Evolutionary conservation across 768 basidiomycete species (phyloP).

Genomic region (Boletus huronensis): DNA sequence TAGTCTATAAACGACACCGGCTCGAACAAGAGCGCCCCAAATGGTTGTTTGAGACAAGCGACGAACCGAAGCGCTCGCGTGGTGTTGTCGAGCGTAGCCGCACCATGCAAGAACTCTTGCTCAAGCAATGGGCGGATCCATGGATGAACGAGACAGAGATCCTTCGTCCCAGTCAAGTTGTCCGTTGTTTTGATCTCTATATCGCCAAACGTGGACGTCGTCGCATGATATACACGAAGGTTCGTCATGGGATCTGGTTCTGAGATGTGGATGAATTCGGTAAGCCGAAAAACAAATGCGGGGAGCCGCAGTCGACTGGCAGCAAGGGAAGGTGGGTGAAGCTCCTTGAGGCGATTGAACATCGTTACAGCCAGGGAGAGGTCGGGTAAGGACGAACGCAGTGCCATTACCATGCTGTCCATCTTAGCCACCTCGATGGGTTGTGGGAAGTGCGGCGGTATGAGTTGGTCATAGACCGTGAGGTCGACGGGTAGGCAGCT

Average conservation of each 20-base stretch:
- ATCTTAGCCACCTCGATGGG: neutral
- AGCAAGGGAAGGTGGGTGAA: neutral
- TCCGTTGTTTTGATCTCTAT: constrained; percentile 1
- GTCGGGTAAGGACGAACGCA: neutral
- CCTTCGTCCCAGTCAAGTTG: neutral
- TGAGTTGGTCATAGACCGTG: neutral
- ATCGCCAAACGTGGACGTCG: neutral
- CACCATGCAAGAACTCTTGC: neutral
- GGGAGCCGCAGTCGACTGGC: constrained; percentile 6
- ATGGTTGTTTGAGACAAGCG: constrained; percentile 1
- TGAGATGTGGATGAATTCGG: neutral
- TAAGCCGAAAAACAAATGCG: neutral
- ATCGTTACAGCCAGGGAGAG: neutral
- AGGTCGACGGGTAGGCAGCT: constrained; percentile 2
- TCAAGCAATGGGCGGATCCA: constrained; percentile 10
- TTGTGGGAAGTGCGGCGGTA: neutral
- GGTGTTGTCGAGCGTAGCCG: neutral
- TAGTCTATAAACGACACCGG: neutral
- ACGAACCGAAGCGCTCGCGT: neutral
- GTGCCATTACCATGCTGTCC: neutral
- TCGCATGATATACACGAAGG: neutral
- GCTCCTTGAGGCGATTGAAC: neutral
- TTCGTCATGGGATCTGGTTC: neutral
- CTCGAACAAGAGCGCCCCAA: constrained; percentile 2
- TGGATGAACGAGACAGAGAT: constrained; percentile 10